Percentiles rank a stretch among this genome's conserved stretches.
Conservation (phyloP, 768 basidiomycete genomes). For the Leucosporidium yakuticum region DNA sequence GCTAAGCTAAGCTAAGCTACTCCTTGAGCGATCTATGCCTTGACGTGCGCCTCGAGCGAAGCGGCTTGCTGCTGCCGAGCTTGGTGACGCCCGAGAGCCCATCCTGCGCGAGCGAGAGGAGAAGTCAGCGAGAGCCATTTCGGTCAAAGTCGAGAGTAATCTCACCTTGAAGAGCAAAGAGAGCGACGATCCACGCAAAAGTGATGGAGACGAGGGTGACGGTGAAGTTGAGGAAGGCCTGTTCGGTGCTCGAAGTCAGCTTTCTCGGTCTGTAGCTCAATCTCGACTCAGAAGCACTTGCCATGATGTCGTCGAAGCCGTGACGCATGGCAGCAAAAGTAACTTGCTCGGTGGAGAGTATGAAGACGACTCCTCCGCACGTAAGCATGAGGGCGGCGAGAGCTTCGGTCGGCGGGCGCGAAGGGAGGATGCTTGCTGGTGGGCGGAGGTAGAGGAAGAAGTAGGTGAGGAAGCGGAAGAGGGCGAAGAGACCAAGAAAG, state of each 20-base stretch:
- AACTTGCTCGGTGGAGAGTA: slow-evolving; percentile 68
- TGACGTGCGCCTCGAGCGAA: too few relatives aligned
- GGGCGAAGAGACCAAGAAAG: slow-evolving; percentile 68
- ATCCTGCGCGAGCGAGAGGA: background rate
- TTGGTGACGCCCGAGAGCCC: background rate
- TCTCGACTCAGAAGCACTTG: slow-evolving; percentile 36
- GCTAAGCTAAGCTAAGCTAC: too few relatives aligned
- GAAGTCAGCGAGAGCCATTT: background rate
- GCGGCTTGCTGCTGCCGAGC: too few relatives aligned
- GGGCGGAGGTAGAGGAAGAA: slow-evolving; percentile 62
- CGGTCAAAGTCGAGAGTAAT: too few relatives aligned
- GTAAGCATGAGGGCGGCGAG: slow-evolving; percentile 79
- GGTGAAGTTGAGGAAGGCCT: slow-evolving; percentile 57
- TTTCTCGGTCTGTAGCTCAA: background rate
- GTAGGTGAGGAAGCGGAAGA: slow-evolving; percentile 80
- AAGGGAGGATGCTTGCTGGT: slow-evolving; percentile 50
- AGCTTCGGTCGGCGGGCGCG: slow-evolving; percentile 87
- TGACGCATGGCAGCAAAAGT: slow-evolving; percentile 85
- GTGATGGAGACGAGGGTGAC: slow-evolving; percentile 79
- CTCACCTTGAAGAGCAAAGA: slow-evolving; percentile 70
- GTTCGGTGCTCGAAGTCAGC: background rate
- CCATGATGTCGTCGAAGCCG: slow-evolving; percentile 64
- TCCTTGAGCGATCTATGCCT: too few relatives aligned
- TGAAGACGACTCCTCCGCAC: slow-evolving; percentile 75
- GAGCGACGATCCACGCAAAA: slow-evolving; percentile 71